Evolutionary conservation across 768 basidiomycete genomes (phyloP).

Genomic region (Galerina marginata): DNA sequence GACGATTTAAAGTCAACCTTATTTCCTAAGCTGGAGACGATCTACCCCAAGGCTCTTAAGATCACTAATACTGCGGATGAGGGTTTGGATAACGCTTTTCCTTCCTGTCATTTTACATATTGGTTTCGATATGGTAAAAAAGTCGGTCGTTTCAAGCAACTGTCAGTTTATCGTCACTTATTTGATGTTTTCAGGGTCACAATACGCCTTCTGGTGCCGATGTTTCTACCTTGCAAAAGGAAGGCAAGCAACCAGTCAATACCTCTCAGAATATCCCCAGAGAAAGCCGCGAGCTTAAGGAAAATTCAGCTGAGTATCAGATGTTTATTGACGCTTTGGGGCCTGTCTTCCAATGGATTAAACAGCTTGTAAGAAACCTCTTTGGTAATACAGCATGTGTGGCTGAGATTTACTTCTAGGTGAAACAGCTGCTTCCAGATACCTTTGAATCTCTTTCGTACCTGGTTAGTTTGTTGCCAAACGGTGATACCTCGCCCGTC

Average conservation of each 20-base stretch:
- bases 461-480: constrained; percentile 13
- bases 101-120: constrained; percentile 13
- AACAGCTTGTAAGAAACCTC: background rate
- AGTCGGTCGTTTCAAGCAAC: background rate
- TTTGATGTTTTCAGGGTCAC: constrained; percentile 2
- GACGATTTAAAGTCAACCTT: background rate
- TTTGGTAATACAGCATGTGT: background rate
- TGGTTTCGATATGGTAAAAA: constrained; percentile 11
- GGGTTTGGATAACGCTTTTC: background rate
- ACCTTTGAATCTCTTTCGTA: constrained; percentile 2
- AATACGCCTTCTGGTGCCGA: background rate
- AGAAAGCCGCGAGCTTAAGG: background rate
- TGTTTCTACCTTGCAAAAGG: constrained; percentile 2
- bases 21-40: background rate
- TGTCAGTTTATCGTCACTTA: background rate
- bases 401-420: background rate
- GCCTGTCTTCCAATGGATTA: constrained; percentile 15
- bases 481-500: constrained; percentile 9
- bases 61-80: background rate
- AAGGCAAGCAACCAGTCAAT: background rate
- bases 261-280: constrained; percentile 7
- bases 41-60: background rate
- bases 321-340: background rate
- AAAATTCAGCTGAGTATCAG: background rate
- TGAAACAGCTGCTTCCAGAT: constrained; percentile 5